Evolutionary conservation across 2,329 filamentous ascomycete species (phyloP).

Genomic region (Aspergillus pseudotamarii): DNA sequence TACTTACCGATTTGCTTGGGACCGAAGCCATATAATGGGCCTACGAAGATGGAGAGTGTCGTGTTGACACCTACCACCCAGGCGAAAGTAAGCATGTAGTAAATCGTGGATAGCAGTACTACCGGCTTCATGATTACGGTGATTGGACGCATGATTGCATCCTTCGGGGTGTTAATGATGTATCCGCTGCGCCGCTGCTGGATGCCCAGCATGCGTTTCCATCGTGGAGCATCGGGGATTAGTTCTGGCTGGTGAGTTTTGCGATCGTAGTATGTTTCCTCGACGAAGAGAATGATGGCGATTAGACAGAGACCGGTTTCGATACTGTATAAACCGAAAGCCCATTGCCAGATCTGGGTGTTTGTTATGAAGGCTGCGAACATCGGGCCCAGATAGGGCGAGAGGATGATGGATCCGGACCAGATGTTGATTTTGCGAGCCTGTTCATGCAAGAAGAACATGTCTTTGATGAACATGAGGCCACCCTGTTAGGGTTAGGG

Average conservation of each 20-base stretch:
- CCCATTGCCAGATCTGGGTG: conserved; percentile 39
- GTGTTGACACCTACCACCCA: conserved; percentile 58
- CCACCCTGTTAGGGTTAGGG: conserved; percentile 31
- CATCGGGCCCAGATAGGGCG: conserved; percentile 36
- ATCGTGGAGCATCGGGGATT: conserved; percentile 31
- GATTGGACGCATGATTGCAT: conserved; percentile 40
- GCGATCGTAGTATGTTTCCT: conserved; percentile 45
- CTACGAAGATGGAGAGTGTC: conserved; percentile 56
- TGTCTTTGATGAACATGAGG: conserved; percentile 48
- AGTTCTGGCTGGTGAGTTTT: conserved; percentile 21
- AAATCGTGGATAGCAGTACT: conserved; percentile 38
- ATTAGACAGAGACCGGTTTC: conserved; percentile 36
- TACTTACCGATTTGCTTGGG: conserved; percentile 54
- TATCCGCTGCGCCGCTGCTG: conserved; percentile 37
- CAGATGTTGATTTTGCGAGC: conserved; percentile 46
- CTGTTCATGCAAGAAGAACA: conserved; percentile 46
- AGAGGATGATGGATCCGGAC: conserved; percentile 40
- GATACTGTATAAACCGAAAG: conserved; percentile 41
- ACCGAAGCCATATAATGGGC: conserved; percentile 55
- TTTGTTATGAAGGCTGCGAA: conserved; percentile 42
- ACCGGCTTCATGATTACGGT: conserved; percentile 43
- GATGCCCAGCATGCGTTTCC: conserved; percentile 38
- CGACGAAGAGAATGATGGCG: conserved; percentile 36
- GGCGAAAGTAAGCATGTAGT: conserved; percentile 45
- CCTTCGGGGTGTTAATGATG: conserved; percentile 31